Evolutionary conservation across 2,329 filamentous ascomycete species (phyloP), one percentile per base, ranked within the genome.

Genomic region (Pseudogymnoascus sp.): DNA sequence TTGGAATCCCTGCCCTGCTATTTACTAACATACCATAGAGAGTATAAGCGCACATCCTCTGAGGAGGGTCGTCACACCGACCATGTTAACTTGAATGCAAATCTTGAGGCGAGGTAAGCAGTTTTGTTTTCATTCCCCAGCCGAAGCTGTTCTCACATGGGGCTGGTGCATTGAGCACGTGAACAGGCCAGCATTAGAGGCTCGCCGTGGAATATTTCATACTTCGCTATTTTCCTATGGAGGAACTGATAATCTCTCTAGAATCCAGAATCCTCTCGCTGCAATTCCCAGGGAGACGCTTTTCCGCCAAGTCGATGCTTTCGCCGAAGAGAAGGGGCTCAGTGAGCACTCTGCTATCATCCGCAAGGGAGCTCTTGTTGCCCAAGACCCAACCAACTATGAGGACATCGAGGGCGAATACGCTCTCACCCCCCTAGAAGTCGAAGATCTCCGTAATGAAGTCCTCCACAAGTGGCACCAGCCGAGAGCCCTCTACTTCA

Each of bases 341-440:
- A 71, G 75, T 3, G 80, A 85, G 61, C 78, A 86, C 64, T 73
- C 82, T 6, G 72, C 75, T 3, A 69, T 86, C n/a, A 77, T 90
- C 61, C 78, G 81, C 59, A 86, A 85, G 66, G 88, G 87, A 35
- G 89, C 88, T 4, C 78, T 91, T 11, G 81, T 90, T 14, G 89
- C 88, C 2, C 88, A 90, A 71, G 82, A 86, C 65, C 87, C 87
- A 0, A 74, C 75, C 12, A 76, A 77, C 22, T 88, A 80, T 70
- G 85, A 88, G 61, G 75, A 78, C 38, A 78, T 90, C 53, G 71
- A 71, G 3, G 80, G 81, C 65, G 74, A 80, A 60, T 75, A 81
- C 58, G 80, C 82, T 12, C 78, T 91, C 1, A 74, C 77, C 59
- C 78, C 84, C 14, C 76, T 77, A 1, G 86, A 87, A 69, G 81